A percentile compares a stretch with the other conserved stretches of the same genome.
Evolutionary conservation across 2,329 filamentous ascomycete genomes (phyloP).

Genomic region (Cercospora sp.): DNA sequence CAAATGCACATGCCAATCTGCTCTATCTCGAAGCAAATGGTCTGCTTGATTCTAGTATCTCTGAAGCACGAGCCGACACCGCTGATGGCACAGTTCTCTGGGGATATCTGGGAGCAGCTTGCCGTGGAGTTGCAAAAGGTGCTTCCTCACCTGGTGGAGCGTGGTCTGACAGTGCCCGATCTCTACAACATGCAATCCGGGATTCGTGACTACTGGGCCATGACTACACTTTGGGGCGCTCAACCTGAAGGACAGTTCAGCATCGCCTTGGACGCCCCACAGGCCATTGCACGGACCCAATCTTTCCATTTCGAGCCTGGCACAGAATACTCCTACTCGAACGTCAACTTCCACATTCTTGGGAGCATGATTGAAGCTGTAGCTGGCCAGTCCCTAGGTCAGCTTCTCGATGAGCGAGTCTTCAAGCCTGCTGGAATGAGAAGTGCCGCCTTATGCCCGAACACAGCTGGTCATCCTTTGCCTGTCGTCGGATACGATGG

Average conservation of each 20-base stretch:
- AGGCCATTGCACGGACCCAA: constrained; percentile 34
- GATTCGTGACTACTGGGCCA: constrained; percentile 50
- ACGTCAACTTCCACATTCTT: constrained; percentile 47
- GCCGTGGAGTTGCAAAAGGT: constrained; percentile 35
- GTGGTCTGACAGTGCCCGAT: constrained; percentile 41
- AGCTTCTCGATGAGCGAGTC: constrained; percentile 42
- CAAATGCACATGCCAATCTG: constrained; percentile 48
- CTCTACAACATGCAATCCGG: constrained; percentile 47
- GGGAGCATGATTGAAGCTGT: constrained; percentile 44
- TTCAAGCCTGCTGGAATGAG: constrained; percentile 47
- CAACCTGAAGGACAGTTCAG: constrained; percentile 44
- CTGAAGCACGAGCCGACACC: constrained; percentile 39
- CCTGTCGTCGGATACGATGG: constrained; percentile 50
- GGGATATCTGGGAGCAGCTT: constrained; percentile 23
- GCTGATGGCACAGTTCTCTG: constrained; percentile 26
- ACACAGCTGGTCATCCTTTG: constrained; percentile 42
- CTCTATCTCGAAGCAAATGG: constrained; percentile 51
- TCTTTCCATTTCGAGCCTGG: constrained; percentile 48
- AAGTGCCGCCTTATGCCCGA: constrained; percentile 43
- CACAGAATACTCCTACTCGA: constrained; percentile 47
- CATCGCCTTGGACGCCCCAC: constrained; percentile 38
- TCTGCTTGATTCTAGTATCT: constrained; percentile 43
- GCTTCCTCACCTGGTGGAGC: constrained; percentile 33
- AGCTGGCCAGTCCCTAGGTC: constrained; percentile 38
- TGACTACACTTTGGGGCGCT: constrained; percentile 47